Conservation (phyloP, 768 basidiomycete genomes). For the Tylopilus felleus region DNA sequence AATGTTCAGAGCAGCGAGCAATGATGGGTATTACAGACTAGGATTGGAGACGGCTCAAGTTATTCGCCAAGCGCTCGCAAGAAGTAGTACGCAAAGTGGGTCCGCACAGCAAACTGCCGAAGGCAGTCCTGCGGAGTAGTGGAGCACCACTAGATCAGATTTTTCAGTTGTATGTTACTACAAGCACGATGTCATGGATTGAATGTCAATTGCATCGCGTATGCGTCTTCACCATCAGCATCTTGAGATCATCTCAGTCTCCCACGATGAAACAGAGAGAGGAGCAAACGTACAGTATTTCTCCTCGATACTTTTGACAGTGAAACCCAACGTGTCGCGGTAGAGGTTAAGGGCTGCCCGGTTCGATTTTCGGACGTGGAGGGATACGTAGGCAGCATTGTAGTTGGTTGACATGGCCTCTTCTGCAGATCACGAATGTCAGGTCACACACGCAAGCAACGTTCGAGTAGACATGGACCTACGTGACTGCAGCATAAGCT, state of each 20-base stretch:
- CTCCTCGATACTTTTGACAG: constrained; percentile 80
- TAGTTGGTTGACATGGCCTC: constrained; percentile 91
- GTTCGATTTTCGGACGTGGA: constrained; percentile 96
- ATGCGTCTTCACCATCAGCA: constrained; percentile 94
- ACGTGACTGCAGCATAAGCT: constrained; percentile 93
- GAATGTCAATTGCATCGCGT: constrained; percentile 78
- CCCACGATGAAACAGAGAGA: not conserved
- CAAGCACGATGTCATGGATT: constrained; percentile 25
- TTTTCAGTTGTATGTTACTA: constrained; percentile 2
- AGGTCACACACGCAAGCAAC: not conserved
- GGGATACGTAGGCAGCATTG: constrained; percentile 75
- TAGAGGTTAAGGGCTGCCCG: constrained; percentile 87
- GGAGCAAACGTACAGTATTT: constrained; percentile 77
- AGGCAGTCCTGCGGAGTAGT: not conserved
- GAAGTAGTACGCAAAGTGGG: not conserved
- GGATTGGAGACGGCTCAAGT: constrained; percentile 64
- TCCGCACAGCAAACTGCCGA: not conserved
- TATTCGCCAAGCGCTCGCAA: constrained; percentile 54
- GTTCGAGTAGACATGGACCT: constrained; percentile 30
- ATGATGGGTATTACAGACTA: constrained; percentile 88
- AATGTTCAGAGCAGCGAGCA: constrained; percentile 79
- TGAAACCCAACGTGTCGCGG: constrained; percentile 85
- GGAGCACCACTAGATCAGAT: constrained; percentile 4
- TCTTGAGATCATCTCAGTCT: constrained; percentile 45
- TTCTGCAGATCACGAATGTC: constrained; percentile 45